Evolutionary conservation across 345 rosid species (phyloP).

Genomic region (Brassica carinata): DNA sequence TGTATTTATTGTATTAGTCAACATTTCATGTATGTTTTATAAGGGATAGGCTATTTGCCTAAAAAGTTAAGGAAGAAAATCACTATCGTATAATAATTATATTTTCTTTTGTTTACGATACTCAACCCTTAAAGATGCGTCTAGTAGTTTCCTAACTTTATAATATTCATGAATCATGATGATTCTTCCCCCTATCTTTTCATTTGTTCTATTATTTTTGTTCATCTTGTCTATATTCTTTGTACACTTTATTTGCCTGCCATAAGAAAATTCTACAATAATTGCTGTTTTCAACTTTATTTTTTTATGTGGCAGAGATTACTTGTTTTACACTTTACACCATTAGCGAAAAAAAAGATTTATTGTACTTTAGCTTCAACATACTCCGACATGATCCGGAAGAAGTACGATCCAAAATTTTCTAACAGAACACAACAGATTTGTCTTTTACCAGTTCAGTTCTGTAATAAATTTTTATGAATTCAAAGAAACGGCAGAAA

Average conservation of each 20-base stretch:
- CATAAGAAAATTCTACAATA: slow-evolving; percentile 22
- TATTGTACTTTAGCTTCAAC: neutral
- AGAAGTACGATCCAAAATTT: neutral
- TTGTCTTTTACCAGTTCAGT: neutral
- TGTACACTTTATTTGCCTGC: slow-evolving; percentile 14
- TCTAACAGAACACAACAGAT: neutral
- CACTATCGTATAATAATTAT: neutral
- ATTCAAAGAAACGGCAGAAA: neutral
- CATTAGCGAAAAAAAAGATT: neutral
- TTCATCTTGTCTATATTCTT: slow-evolving; percentile 24
- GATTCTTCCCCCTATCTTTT: slow-evolving; percentile 20
- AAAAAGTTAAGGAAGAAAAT: neutral
- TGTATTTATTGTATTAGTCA: neutral
- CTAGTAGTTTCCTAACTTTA: slow-evolving; percentile 22
- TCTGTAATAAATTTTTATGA: neutral
- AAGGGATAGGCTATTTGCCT: neutral
- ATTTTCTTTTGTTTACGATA: neutral
- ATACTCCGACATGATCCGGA: neutral
- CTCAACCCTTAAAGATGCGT: slow-evolving; percentile 16
- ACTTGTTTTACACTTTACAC: slow-evolving; percentile 23
- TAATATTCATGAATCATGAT: slow-evolving; percentile 27
- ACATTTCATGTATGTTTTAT: neutral
- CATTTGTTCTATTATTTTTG: slow-evolving; percentile 13
- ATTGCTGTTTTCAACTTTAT: neutral
- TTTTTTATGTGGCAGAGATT: slow-evolving; percentile 15